A percentile compares a stretch with the other conserved stretches of the same genome.
These are phyloP conservation scores for Saccharomycopsis schoenii DNA, from an alignment of 805 yeast species.

Conservation along the genomic window DNA sequence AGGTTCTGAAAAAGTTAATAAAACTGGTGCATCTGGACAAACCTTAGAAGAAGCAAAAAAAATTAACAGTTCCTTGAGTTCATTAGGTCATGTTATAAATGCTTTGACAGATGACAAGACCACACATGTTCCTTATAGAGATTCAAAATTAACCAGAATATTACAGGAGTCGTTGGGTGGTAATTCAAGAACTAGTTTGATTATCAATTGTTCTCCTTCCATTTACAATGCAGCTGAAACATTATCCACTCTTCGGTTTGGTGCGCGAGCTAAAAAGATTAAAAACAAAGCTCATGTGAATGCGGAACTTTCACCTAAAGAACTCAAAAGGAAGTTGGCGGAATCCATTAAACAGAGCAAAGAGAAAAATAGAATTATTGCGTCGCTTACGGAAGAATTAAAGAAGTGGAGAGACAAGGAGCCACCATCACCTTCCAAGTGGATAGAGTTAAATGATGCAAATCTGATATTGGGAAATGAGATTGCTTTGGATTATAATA, in stretches of 20 bases:
- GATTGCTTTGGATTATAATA: background rate
- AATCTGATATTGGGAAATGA: background rate
- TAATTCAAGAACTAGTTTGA: slow-evolving; percentile 64
- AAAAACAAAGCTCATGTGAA: slow-evolving; percentile 57
- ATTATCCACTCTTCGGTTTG: slow-evolving; percentile 63
- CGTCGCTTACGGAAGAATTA: slow-evolving; percentile 18
- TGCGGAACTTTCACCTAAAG: slow-evolving; percentile 43
- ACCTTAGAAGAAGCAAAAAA: slow-evolving; percentile 76
- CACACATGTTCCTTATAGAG: slow-evolving; percentile 64
- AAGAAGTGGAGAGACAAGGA: slow-evolving; percentile 12
- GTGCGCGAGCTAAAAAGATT: slow-evolving; percentile 59
- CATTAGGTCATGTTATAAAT: slow-evolving; percentile 74
- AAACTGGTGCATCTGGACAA: slow-evolving; percentile 69
- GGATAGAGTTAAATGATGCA: slow-evolving; percentile 4
- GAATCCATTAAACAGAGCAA: slow-evolving; percentile 26
- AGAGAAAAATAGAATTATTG: slow-evolving; percentile 29
- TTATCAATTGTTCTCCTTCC: slow-evolving; percentile 66
- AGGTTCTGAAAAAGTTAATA: slow-evolving; percentile 63
- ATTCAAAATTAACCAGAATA: slow-evolving; percentile 69
- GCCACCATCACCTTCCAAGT: background rate
- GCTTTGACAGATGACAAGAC: slow-evolving; percentile 62
- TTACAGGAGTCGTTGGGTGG: slow-evolving; percentile 77
- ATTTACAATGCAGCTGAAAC: slow-evolving; percentile 51
- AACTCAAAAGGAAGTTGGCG: slow-evolving; percentile 26
- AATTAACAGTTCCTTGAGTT: slow-evolving; percentile 67